A percentile compares a stretch with the other conserved stretches of the same genome.
phyloP scores from a whole-genome alignment of 192 early-diverging fungal genomes.

The Entrophospora sp. region DNA sequence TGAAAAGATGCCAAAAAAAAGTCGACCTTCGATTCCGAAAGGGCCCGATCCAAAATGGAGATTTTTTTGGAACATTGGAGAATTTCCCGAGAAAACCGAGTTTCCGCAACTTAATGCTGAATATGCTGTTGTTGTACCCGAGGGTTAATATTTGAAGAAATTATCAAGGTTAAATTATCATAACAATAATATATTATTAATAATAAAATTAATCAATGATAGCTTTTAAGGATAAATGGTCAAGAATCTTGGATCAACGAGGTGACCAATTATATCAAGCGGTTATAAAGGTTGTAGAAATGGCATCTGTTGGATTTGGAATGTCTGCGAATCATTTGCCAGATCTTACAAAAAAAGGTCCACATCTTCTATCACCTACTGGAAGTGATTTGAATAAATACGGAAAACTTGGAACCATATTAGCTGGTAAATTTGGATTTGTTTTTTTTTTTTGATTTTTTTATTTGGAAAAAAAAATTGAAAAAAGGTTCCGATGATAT shows the following conservation, averaged over 20 bases:
- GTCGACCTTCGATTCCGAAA: constrained; percentile 47
- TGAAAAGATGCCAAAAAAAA: constrained; percentile 38
- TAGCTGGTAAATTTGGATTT: constrained; percentile 48
- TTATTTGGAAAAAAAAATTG: no score
- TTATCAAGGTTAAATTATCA: no score
- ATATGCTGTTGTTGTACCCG: constrained; percentile 56
- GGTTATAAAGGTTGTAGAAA: constrained; percentile 44
- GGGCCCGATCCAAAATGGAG: constrained; percentile 66
- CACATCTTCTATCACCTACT: constrained; percentile 65
- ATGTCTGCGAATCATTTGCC: constrained; percentile 47
- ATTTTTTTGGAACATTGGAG: constrained; percentile 61
- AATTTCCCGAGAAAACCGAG: constrained; percentile 41
- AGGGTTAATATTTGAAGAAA: constrained; percentile 26
- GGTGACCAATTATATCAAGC: constrained; percentile 49
- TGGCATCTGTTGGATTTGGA: constrained; percentile 57
- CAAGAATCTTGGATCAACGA: constrained; percentile 52
- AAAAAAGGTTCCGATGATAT: no score
- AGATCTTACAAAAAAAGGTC: constrained; percentile 47
- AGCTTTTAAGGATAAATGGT: constrained; percentile 59
- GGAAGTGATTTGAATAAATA: constrained; percentile 56
- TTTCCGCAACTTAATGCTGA: constrained; percentile 55
- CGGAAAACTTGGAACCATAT: constrained; percentile 49
- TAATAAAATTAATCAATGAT: background rate
- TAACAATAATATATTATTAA: background rate
- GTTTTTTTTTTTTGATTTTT: no score